Evolutionary conservation across 2,329 filamentous ascomycete species (phyloP).

Genomic region (Malbranchea zuffiana): DNA sequence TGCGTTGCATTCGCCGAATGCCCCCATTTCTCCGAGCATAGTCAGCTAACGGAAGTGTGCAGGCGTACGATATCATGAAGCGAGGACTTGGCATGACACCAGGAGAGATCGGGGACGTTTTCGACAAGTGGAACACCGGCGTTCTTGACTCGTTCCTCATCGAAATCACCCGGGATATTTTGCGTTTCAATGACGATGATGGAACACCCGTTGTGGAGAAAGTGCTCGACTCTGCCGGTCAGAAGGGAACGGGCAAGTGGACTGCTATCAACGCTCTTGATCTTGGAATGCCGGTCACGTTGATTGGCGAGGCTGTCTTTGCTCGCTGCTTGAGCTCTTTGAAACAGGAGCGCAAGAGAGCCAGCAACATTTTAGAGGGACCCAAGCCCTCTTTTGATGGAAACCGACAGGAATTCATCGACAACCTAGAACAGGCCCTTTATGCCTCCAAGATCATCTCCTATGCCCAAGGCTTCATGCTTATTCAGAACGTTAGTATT

Average conservation of each 20-base stretch:
- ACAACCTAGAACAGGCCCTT: conserved; percentile 94
- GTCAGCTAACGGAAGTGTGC: conserved; percentile 14
- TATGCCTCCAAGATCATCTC: conserved; percentile 99
- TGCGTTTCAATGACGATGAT: conserved; percentile 96
- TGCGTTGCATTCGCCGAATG: too few relatives aligned
- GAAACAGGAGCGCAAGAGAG: conserved; percentile 83
- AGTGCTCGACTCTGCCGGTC: conserved; percentile 95
- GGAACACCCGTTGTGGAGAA: conserved; percentile 88
- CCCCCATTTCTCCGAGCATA: neutral
- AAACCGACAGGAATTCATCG: conserved; percentile 85
- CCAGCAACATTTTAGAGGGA: conserved; percentile 66
- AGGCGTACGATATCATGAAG: conserved; percentile 99
- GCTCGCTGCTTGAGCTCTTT: conserved; percentile 86
- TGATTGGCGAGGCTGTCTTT: conserved; percentile 96
- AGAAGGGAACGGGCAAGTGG: conserved; percentile 99
- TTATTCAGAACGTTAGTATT: conserved; percentile 81
- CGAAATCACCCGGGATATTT: conserved; percentile 96
- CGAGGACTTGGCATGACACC: conserved; percentile 76
- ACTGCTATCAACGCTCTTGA: conserved; percentile 98
- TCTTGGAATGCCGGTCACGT: conserved; percentile 93
- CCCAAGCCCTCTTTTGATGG: conserved; percentile 73
- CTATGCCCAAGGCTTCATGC: conserved; percentile 99
- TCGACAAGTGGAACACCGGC: conserved; percentile 96
- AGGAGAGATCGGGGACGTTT: conserved; percentile 94
- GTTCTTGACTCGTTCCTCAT: conserved; percentile 98